Percentiles rank a stretch among this genome's conserved stretches.
phyloP scores from a whole-genome alignment of 2,329 filamentous ascomycete genomes.

The Stagonosporopsis vannaccii region DNA sequence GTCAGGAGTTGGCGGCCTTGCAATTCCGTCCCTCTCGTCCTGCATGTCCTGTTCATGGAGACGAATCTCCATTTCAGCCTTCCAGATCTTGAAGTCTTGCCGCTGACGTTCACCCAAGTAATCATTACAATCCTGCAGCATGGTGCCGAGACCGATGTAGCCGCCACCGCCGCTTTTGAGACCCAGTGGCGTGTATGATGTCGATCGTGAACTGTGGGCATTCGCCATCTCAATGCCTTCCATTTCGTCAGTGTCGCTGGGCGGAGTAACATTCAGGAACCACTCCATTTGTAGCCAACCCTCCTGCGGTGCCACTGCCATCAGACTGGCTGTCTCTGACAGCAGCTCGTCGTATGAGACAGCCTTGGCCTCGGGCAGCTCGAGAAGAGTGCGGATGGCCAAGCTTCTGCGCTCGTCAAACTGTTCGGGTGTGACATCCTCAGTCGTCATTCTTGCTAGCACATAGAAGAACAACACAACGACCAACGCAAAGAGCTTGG shows the following conservation, averaged over 20 bases:
- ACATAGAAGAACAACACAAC: slow-evolving; percentile 69
- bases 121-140: slow-evolving; percentile 79
- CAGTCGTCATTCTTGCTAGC: slow-evolving; percentile 53
- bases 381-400: slow-evolving; percentile 60
- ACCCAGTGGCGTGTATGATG: slow-evolving; percentile 48
- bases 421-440: slow-evolving; percentile 39
- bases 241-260: slow-evolving; percentile 33
- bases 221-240: slow-evolving; percentile 35
- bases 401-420: slow-evolving; percentile 46
- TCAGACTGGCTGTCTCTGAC: slow-evolving; percentile 43
- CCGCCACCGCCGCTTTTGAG: slow-evolving; percentile 54
- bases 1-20: background rate
- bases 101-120: slow-evolving; percentile 71
- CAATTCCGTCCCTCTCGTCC: background rate
- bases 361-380: slow-evolving; percentile 59
- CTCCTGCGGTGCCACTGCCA: slow-evolving; percentile 43
- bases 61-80: slow-evolving; percentile 63
- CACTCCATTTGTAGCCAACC: slow-evolving; percentile 62
- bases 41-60: slow-evolving; percentile 59
- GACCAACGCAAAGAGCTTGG: slow-evolving; percentile 56
- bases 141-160: slow-evolving; percentile 63
- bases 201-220: slow-evolving; percentile 27
- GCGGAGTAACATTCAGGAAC: slow-evolving; percentile 61
- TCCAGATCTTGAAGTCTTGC: slow-evolving; percentile 71
- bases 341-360: slow-evolving; percentile 55